Evolutionary conservation across 2,329 filamentous ascomycete genomes (phyloP).

Genomic region (Fusarium fujikuroi): DNA sequence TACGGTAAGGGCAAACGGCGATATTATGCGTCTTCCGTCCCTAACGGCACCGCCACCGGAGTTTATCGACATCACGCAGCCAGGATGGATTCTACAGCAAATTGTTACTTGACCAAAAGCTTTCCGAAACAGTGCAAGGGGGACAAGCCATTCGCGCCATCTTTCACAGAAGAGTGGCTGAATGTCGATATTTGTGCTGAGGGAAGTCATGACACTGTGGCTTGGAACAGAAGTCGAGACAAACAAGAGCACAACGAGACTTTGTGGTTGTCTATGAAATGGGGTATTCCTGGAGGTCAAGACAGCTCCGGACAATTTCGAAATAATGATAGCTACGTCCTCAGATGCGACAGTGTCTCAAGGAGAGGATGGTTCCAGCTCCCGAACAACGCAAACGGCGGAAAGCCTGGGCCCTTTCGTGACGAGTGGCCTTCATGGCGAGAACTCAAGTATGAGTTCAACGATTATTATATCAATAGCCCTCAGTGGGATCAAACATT

Average conservation of each 20-base stretch:
- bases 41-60: slow-evolving; percentile 5
- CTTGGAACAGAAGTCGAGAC: slow-evolving; percentile 9
- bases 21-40: slow-evolving; percentile 14
- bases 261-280: slow-evolving; percentile 4
- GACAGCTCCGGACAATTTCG: background rate
- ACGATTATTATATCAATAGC: background rate
- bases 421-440: slow-evolving; percentile 1
- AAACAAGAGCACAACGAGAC: slow-evolving; percentile 20
- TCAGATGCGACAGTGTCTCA: slow-evolving; percentile 18
- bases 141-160: background rate
- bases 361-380: slow-evolving; percentile 32
- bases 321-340: background rate
- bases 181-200: slow-evolving; percentile 8
- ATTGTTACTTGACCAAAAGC: background rate
- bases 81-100: slow-evolving; percentile 21
- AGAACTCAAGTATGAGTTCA: background rate
- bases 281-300: background rate
- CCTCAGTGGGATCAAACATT: background rate
- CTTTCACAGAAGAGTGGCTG: background rate
- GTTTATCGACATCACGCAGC: slow-evolving; percentile 6
- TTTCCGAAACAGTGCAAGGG: slow-evolving; percentile 1
- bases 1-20: background rate
- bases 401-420: background rate
- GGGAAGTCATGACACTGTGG: background rate
- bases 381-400: slow-evolving; percentile 7